A percentile compares a stretch with the other conserved stretches of the same genome.
Evolutionary conservation across 2,329 filamentous ascomycete species (phyloP).

Genomic region (Plectosphaerella plurivora): DNA sequence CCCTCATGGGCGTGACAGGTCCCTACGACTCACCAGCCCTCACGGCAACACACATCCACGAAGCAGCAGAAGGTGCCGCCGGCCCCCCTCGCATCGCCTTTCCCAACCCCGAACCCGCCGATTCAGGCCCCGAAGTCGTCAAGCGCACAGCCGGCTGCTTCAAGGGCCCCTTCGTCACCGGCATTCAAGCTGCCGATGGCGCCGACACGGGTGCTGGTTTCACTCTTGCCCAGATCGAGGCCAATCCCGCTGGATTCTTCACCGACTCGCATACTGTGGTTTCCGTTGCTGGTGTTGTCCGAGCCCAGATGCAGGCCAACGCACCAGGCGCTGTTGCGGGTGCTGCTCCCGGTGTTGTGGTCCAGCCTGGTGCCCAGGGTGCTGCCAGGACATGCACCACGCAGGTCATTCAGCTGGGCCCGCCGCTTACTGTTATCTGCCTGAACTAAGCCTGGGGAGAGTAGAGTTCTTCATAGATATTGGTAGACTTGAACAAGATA

Average conservation of each 20-base stretch:
- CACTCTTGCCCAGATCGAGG: slow-evolving; percentile 39
- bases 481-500: too few relatives aligned
- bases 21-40: slow-evolving; percentile 37
- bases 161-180: slow-evolving; percentile 37
- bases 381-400: background rate
- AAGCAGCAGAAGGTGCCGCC: slow-evolving; percentile 32
- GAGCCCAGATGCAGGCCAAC: slow-evolving; percentile 2
- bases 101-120: slow-evolving; percentile 34
- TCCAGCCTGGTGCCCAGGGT: background rate
- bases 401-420: background rate
- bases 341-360: background rate
- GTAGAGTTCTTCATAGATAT: too few relatives aligned
- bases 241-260: slow-evolving; percentile 42
- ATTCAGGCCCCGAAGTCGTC: slow-evolving; percentile 19
- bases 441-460: background rate
- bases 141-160: slow-evolving; percentile 16
- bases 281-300: slow-evolving; percentile 35
- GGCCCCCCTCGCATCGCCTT: slow-evolving; percentile 43
- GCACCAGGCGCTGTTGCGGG: background rate
- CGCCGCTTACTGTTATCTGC: background rate
- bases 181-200: slow-evolving; percentile 29
- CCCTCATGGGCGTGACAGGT: slow-evolving; percentile 38
- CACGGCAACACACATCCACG: slow-evolving; percentile 47
- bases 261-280: slow-evolving; percentile 39
- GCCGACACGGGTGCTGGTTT: slow-evolving; percentile 40